A percentile compares a stretch with the other conserved stretches of the same genome.
Evolutionary conservation across 2,329 filamentous ascomycete species (phyloP).

Genomic region (Xylariaceae sp.): DNA sequence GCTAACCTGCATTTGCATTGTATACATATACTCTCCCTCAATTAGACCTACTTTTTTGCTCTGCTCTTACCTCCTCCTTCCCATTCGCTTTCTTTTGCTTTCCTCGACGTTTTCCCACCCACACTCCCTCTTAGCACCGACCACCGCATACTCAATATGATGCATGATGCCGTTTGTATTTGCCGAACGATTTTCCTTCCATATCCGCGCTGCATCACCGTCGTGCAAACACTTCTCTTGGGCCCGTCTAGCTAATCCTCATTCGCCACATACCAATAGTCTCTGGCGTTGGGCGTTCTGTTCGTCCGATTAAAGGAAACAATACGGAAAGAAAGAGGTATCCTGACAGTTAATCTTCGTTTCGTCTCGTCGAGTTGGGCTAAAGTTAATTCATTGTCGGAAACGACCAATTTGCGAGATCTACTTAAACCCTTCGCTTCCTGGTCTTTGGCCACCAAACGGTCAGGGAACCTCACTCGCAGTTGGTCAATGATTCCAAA

Average conservation of each 20-base stretch:
- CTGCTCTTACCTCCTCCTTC: constrained; percentile 9
- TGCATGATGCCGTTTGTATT: constrained; percentile 31
- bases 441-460: neutral
- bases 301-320: constrained; percentile 17
- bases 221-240: constrained; percentile 29
- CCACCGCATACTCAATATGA: constrained; percentile 24
- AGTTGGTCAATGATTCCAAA: no score
- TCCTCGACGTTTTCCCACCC: constrained; percentile 7
- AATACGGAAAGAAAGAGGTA: constrained; percentile 11
- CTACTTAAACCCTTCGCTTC: neutral
- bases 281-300: constrained; percentile 15
- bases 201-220: constrained; percentile 29
- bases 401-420: no score
- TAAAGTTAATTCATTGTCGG: no score
- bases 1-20: constrained; percentile 5
- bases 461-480: neutral
- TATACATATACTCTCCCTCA: constrained; percentile 4
- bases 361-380: no score
- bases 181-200: constrained; percentile 30
- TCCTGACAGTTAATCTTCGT: constrained; percentile 5
- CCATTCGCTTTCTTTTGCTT: constrained; percentile 12
- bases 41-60: neutral
- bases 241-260: constrained; percentile 26
- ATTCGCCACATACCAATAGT: constrained; percentile 27
- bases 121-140: constrained; percentile 12